Evolutionary conservation across 768 basidiomycete genomes (phyloP), one percentile per base, ranked within the genome.

Genomic region (Lactarius quietus): DNA sequence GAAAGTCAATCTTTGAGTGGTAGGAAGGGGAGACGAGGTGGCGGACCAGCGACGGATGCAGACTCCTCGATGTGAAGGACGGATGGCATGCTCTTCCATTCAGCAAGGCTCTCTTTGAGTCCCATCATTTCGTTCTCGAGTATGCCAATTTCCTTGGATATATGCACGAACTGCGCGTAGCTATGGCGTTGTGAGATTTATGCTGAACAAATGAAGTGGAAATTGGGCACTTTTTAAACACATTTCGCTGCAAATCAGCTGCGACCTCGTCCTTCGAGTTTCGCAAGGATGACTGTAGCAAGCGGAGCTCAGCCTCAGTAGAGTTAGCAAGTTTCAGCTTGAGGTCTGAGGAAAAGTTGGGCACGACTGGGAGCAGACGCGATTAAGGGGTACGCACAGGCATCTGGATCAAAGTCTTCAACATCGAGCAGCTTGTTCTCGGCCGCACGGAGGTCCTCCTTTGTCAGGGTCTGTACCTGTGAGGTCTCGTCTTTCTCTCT

Each of bases 51-150:
- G 35, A 81, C 81, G 23, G 85, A 86, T 43, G 86, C 85, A 18
- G 87, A 87, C 72, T 90, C 93, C 58, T 93, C 91, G 64, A 98
- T 89, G 69, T 95, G 93, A 20, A 99, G 82, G 23, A 93, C 82
- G 8, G 94, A 92, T 0, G 97, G 96, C 84, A 98, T 94, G 62
- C 86, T 86, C 75, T 95, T 95, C 90, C 95, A 98, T 73, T 99
- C 97, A 15, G 91, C 88, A 4, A 98, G 82, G 7, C 90, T 84
- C 62, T 95, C 93, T 75, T 97, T 98, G 74, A 99, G 85, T 72
- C 98, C 95, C 35, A 98, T 83, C 90, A 98, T 92, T 75, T 98
- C 95, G 72, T 95, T 95, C 79, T 99, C 97, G 31, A 99, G 84
- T 1, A 92, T 89, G 31, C 91, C 89, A 61, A 99, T 96, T 77